Evolutionary conservation across 116 monocot species (phyloP), one percentile per base, ranked within the genome.

Genomic region (Zostera marina): DNA sequence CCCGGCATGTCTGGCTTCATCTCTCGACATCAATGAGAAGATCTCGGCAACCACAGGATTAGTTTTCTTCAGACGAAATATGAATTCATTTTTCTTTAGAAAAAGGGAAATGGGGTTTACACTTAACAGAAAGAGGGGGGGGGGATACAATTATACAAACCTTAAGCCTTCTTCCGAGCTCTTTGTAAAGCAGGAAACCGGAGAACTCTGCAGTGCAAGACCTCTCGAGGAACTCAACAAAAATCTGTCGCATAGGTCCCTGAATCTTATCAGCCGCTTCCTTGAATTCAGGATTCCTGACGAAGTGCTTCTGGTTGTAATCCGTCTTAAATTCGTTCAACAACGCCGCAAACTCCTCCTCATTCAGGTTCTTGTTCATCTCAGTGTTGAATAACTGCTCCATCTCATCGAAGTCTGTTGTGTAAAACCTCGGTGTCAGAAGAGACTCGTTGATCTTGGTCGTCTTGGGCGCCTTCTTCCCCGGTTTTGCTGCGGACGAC

Each of bases 141-240:
- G 38, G 40, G 0, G 40, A 56, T 19, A 42, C 66, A 23, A 9
- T 39, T 39, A 38, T 5, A 39, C 5, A 3, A 56, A 87, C 93
- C 93, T 94, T 94, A 67, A 94, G 88, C 56, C 93, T 72, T 20
- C 88, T 70, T 13, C 84, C 93, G 24, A 94, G 84, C 73, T 94
- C 93, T 84, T 94, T 94, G 75, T 94, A 94, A 22, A 94, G 81
- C 62, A 94, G 62, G 67, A 94, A 94, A 5, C 85, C 85, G 1
- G 94, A 94, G 68, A 94, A 94, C 79, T 94, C 94, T 10, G 94
- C 94, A 11, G 94, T 94, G 73, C 85, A 94, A 16, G 94, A 94
- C 54, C 94, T 58, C 82, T 88, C 94, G 2, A 94, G 66, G 49
- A 92, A 92, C 76, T 92, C 92, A 14, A 92, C 92, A 42, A 92